phyloP scores from a whole-genome alignment of 2,329 filamentous ascomycete species.

The Dactylonectria macrodidyma region DNA sequence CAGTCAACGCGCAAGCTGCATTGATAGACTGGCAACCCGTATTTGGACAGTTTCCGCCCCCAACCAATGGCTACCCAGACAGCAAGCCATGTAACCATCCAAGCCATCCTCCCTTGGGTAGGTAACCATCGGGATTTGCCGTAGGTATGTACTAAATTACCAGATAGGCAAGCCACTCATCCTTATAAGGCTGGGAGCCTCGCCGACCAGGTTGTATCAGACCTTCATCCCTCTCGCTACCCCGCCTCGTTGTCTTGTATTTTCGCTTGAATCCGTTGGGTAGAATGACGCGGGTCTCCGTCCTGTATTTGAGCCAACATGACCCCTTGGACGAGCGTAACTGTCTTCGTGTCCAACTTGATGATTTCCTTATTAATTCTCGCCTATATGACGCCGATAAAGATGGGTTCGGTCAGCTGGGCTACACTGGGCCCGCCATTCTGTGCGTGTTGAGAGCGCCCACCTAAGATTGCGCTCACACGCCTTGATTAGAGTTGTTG shows the following conservation, averaged over 20 bases:
- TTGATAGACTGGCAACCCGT: too few species aligned
- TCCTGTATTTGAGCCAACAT: constrained; percentile 9
- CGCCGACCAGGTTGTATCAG: not conserved
- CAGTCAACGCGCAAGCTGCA: too few species aligned
- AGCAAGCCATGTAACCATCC: too few species aligned
- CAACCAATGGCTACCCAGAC: too few species aligned
- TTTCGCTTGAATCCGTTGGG: not conserved
- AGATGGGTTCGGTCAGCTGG: not conserved
- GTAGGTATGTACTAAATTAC: too few species aligned
- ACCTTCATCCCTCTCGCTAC: not conserved
- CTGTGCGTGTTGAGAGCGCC: not conserved
- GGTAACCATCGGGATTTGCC: too few species aligned
- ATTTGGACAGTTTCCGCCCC: too few species aligned
- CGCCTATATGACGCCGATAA: constrained; percentile 2
- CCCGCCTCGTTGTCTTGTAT: not conserved
- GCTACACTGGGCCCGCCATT: not conserved
- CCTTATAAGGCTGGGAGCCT: not conserved
- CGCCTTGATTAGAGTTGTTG: constrained; percentile 1
- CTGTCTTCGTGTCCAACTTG: constrained; percentile 4
- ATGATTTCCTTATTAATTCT: not conserved
- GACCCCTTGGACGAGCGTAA: not conserved
- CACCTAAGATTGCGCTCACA: not conserved
- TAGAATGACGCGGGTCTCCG: constrained; percentile 10
- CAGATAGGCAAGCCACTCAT: too few species aligned
- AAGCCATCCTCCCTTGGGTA: too few species aligned